Percentiles rank a stretch among this genome's conserved stretches.
phyloP scores from a whole-genome alignment of 352 stramenopile species.

The Globisporangium paddicum region DNA sequence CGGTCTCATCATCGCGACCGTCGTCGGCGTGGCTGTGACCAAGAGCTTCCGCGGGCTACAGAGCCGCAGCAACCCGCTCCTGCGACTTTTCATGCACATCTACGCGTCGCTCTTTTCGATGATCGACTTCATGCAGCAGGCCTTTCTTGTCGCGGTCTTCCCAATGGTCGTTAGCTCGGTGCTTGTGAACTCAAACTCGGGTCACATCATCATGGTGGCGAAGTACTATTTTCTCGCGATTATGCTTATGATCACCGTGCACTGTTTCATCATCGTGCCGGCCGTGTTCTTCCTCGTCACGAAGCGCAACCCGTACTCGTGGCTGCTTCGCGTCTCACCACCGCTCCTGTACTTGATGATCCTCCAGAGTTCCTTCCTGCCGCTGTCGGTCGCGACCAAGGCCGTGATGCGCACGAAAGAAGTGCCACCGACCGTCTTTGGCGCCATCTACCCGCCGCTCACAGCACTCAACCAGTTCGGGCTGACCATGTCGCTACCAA shows the following conservation, averaged over 20 bases:
- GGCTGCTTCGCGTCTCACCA: constrained; percentile 34
- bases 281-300: constrained; percentile 43
- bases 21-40: constrained; percentile 12
- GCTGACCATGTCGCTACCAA: constrained; percentile 37
- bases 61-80: constrained; percentile 48
- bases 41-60: constrained; percentile 14
- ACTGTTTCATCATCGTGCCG: constrained; percentile 43
- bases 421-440: constrained; percentile 46
- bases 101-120: constrained; percentile 56
- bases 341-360: constrained; percentile 46
- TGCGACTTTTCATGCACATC: constrained; percentile 53
- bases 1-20: constrained; percentile 40
- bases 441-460: constrained; percentile 53
- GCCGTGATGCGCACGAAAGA: constrained; percentile 43
- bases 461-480: constrained; percentile 45
- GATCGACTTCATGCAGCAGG: constrained; percentile 49
- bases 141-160: constrained; percentile 40
- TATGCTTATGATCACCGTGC: constrained; percentile 20
- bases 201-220: constrained; percentile 29
- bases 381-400: constrained; percentile 53
- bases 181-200: constrained; percentile 28
- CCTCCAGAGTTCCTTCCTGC: constrained; percentile 39
- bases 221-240: constrained; percentile 36
- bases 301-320: constrained; percentile 52
- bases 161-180: constrained; percentile 43